Percentiles rank a stretch among this genome's conserved stretches.
Conservation (phyloP, 192 early-diverging fungal genomes). For the Backusella tuberculispora region DNA sequence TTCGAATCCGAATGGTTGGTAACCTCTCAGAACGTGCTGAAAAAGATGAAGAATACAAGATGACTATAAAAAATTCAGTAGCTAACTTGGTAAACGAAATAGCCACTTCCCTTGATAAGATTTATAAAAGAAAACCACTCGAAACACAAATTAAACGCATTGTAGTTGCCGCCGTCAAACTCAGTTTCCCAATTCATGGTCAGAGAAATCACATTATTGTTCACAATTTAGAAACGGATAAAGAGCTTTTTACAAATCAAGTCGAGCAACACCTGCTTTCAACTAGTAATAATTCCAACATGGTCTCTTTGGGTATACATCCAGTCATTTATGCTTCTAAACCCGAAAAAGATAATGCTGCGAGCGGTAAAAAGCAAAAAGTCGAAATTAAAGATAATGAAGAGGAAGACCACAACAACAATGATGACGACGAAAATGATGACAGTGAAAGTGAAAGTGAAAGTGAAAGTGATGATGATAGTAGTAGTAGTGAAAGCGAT, state of each 20-base stretch:
- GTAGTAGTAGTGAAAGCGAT: too few species aligned
- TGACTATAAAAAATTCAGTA: not conserved
- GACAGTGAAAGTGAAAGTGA: not conserved
- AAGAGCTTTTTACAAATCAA: not conserved
- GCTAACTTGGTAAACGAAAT: not conserved
- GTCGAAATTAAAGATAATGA: not conserved
- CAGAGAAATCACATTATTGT: not conserved
- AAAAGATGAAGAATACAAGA: not conserved
- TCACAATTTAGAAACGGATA: constrained; percentile 1
- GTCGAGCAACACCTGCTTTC: not conserved
- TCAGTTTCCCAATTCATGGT: not conserved
- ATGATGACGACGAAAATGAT: not conserved
- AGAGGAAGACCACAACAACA: not conserved
- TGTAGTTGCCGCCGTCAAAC: not conserved
- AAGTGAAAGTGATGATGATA: not conserved
- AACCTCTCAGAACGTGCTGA: not conserved
- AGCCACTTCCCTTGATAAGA: not conserved
- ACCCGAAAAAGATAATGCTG: not conserved
- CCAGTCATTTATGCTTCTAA: not conserved
- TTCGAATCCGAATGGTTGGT: not conserved
- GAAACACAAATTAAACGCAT: not conserved
- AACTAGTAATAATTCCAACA: not conserved
- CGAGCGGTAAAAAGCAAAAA: too few species aligned
- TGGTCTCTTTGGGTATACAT: not conserved
- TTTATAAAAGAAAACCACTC: not conserved